A percentile compares a stretch with the other conserved stretches of the same genome.
phyloP scores from a whole-genome alignment of 352 stramenopile genomes.

The Salisapilia sapeloensis region DNA sequence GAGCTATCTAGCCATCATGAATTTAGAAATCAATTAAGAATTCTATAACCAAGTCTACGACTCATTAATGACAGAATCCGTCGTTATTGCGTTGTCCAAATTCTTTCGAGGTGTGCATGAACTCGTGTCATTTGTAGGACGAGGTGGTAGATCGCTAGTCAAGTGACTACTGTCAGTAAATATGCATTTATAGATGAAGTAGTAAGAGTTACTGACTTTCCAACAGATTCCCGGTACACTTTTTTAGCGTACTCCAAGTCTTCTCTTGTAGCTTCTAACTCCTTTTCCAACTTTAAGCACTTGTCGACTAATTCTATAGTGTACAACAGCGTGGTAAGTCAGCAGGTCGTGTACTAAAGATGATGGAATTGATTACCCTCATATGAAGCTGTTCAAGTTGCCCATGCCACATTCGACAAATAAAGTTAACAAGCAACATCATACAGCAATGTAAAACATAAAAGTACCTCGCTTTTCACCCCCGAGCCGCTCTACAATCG shows the following conservation, averaged over 20 bases:
- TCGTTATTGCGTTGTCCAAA: neutral
- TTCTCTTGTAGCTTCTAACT: constrained; percentile 14
- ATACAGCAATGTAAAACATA: too few relatives aligned
- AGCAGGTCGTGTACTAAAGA: neutral
- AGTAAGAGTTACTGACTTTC: constrained; percentile 15
- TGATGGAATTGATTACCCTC: neutral
- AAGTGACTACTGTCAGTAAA: neutral
- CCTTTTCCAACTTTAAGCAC: constrained; percentile 20
- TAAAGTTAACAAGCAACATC: too few relatives aligned
- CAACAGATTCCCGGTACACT: constrained; percentile 24
- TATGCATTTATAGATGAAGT: neutral
- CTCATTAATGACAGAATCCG: too few relatives aligned
- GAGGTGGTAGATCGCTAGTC: constrained; percentile 17
- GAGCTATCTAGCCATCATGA: too few relatives aligned
- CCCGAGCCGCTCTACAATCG: constrained; percentile 43
- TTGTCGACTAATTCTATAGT: constrained; percentile 36
- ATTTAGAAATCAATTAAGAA: too few relatives aligned
- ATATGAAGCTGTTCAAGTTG: neutral
- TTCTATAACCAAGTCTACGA: too few relatives aligned
- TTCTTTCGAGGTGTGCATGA: constrained; percentile 28
- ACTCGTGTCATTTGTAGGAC: constrained; percentile 3
- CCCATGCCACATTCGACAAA: neutral
- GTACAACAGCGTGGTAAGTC: constrained; percentile 2
- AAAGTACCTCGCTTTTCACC: constrained; percentile 19
- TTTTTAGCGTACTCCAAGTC: constrained; percentile 31